Conservation (phyloP, 768 basidiomycete genomes). For the Lactarius sanguifluus region DNA sequence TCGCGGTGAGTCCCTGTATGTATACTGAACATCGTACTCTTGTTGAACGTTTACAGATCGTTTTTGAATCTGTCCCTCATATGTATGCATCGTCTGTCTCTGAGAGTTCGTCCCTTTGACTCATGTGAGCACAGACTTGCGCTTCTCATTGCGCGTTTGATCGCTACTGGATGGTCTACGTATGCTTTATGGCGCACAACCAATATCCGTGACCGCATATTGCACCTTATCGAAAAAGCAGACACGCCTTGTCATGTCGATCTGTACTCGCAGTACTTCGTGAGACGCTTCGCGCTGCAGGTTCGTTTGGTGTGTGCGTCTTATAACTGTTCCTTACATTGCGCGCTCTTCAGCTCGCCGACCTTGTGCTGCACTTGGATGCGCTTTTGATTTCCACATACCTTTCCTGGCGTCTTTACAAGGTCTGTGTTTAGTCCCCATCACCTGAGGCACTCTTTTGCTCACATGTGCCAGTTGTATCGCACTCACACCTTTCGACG, state of each 20-base stretch:
- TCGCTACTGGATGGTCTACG: slow-evolving; percentile 51
- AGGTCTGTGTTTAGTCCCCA: slow-evolving; percentile 33
- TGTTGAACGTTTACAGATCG: slow-evolving; percentile 34
- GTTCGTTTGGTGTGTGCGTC: slow-evolving; percentile 33
- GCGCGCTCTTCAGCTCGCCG: slow-evolving; percentile 43
- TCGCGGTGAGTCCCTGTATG: slow-evolving; percentile 21
- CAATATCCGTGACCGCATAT: slow-evolving; percentile 38
- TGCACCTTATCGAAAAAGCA: slow-evolving; percentile 39
- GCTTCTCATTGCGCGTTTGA: slow-evolving; percentile 46
- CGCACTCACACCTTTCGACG: slow-evolving; percentile 49
- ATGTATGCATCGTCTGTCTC: slow-evolving; percentile 38
- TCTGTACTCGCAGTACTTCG: slow-evolving; percentile 48
- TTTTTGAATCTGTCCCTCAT: slow-evolving; percentile 55
- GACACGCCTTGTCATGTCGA: slow-evolving; percentile 51
- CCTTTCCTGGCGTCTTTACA: slow-evolving; percentile 49
- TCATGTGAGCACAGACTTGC: slow-evolving; percentile 42
- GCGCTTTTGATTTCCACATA: slow-evolving; percentile 44
- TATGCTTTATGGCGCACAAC: slow-evolving; percentile 52
- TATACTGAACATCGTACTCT: not conserved
- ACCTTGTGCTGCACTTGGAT: slow-evolving; percentile 46
- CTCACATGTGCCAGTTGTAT: slow-evolving; percentile 40
- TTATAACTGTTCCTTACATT: not conserved
- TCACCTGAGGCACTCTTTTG: slow-evolving; percentile 2
- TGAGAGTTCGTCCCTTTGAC: not conserved
- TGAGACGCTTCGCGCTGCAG: slow-evolving; percentile 42